A percentile compares a stretch with the other conserved stretches of the same genome.
phyloP scores from a whole-genome alignment of 139 green algal species.

The Pseudopediastrum boryanum region DNA sequence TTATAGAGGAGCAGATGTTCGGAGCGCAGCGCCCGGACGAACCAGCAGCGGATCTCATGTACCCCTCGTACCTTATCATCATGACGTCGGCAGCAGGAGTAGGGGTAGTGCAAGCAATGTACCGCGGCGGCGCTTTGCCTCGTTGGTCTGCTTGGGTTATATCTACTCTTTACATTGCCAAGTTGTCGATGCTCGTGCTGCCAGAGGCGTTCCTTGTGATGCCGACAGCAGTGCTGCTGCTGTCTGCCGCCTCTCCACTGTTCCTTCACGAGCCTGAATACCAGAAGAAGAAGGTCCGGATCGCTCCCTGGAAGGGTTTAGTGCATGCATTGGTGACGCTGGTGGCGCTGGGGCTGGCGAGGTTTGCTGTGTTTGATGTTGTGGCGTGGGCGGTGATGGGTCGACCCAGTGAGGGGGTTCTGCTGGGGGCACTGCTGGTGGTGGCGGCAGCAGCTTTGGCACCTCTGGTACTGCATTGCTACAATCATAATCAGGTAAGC shows the following conservation, averaged over 20 bases:
- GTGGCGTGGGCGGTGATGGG: constrained; percentile 53
- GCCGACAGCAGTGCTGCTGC: constrained; percentile 37
- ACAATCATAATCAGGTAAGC: constrained; percentile 48
- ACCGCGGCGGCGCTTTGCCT: constrained; percentile 29
- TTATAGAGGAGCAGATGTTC: constrained; percentile 81
- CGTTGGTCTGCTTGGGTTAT: constrained; percentile 47
- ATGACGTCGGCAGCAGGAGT: constrained; percentile 80
- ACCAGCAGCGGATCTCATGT: constrained; percentile 67
- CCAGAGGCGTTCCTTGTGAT: constrained; percentile 69
- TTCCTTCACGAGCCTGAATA: constrained; percentile 42
- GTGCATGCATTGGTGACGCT: constrained; percentile 55
- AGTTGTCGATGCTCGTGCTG: constrained; percentile 89
- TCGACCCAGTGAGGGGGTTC: constrained; percentile 79
- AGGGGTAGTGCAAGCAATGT: constrained; percentile 47
- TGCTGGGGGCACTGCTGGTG: constrained; percentile 81
- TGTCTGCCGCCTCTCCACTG: constrained; percentile 37
- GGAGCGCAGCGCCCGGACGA: constrained; percentile 48
- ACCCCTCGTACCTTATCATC: constrained; percentile 88
- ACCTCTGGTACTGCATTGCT: constrained; percentile 78
- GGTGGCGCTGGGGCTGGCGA: constrained; percentile 62
- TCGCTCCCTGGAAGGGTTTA: constrained; percentile 63
- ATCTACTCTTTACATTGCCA: constrained; percentile 79
- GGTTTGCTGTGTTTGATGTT: constrained; percentile 91
- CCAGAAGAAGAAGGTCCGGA: constrained; percentile 39
- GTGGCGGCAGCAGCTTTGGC: constrained; percentile 52